Evolutionary conservation across 257 asterid species (phyloP), one percentile per base, ranked within the genome.

Genomic region (Solanum pennellii): DNA sequence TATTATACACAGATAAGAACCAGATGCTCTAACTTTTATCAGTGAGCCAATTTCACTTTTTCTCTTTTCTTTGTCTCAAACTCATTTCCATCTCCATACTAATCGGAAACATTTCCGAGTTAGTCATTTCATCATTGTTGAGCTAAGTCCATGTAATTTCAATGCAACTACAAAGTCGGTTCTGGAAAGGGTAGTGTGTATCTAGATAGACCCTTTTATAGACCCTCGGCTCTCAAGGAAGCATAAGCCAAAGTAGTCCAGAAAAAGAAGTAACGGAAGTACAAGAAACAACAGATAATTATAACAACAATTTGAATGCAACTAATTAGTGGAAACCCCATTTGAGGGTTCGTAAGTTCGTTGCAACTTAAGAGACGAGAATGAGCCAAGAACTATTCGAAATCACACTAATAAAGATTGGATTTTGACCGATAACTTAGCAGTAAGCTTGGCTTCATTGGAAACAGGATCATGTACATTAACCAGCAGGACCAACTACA

Each of bases 1-100:
- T 87, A 85, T 91, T 86, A 49, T 15, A 88, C 71, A 91, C 74
- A 90, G 92, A 94, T 88, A 92, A 91, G 96, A 92, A 93, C 93
- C 91, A 39, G 94, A 92, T 93, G 90, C 96, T 87, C 80, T 80
- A 65, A 39, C 89, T 90, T 89, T 91, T 68, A 62, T 39, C 60
- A 85, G 72, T 83, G 87, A 86, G 86, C 68, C 87, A 84, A 59
- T 88, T 85, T 44, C 91, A 65, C 77, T 89, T 87, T 88, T 85
- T 59, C 89, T 18, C 79, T 79, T 71, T 86, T 74, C 69, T 31
- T 86, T 21, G 74, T 41, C 27, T 37, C 82, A 45, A 76, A 86
- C 52, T 89, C 52, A 65, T 39, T 87, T 49, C 86, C 84, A 45
- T 77, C 7, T 25, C 31, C 76, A 27, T 16, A 27, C 16, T 27